A percentile compares a stretch with the other conserved stretches of the same genome.
Conservation (phyloP, 2,329 filamentous ascomycete genomes). For the Lomentospora prolificans region DNA sequence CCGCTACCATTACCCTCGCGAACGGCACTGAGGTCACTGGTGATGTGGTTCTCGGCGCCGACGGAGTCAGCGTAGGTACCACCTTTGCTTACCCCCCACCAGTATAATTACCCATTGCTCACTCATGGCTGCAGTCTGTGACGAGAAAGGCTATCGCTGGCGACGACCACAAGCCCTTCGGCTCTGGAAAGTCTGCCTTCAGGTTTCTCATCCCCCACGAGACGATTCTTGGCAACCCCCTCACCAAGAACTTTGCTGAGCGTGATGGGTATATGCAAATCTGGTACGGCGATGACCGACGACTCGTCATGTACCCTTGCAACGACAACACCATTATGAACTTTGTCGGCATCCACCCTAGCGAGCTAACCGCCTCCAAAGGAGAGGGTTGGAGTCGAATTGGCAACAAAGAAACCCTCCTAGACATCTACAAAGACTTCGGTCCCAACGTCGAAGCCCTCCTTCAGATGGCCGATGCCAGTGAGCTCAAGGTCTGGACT, state of each 20-base stretch:
- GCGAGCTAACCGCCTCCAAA: slow-evolving; percentile 3
- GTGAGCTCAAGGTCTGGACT: slow-evolving; percentile 44
- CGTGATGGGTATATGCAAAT: slow-evolving; percentile 10
- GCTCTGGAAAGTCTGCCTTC: slow-evolving; percentile 45
- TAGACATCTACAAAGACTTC: slow-evolving; percentile 31
- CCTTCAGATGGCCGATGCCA: slow-evolving; percentile 30
- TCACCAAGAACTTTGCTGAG: slow-evolving; percentile 11
- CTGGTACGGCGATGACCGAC: slow-evolving; percentile 30
- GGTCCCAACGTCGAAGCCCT: slow-evolving; percentile 28
- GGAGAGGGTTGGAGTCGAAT: slow-evolving; percentile 25
- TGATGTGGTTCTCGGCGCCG: slow-evolving; percentile 44
- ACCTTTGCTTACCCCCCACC: slow-evolving; percentile 16
- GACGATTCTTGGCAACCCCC: slow-evolving; percentile 20
- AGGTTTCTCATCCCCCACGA: slow-evolving; percentile 38
- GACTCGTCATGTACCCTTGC: slow-evolving; percentile 38
- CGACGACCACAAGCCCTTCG: slow-evolving; percentile 21
- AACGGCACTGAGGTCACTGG: slow-evolving; percentile 31
- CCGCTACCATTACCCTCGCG: slow-evolving; percentile 32
- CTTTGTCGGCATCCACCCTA: slow-evolving; percentile 42
- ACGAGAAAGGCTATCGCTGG: slow-evolving; percentile 16
- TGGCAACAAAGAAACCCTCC: slow-evolving; percentile 25
- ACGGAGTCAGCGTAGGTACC: slow-evolving; percentile 36
- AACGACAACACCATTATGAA: slow-evolving; percentile 33
- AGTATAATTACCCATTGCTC: not conserved
- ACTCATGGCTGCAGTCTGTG: slow-evolving; percentile 12